These are phyloP conservation scores for Vigna hirtella DNA, from an alignment of 306 rosid genomes.

Conservation along the genomic window DNA sequence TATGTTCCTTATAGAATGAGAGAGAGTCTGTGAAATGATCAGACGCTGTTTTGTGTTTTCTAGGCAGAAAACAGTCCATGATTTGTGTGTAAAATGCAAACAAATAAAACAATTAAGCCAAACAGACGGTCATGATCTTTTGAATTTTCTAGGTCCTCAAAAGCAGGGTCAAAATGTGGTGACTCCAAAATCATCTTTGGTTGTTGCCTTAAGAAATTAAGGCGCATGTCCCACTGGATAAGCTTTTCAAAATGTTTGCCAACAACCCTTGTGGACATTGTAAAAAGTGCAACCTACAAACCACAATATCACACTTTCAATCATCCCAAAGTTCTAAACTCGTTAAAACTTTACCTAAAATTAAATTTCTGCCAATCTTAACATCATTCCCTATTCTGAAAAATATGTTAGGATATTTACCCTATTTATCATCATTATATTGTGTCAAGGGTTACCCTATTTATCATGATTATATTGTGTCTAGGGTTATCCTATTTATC, in stretches of 20 bases:
- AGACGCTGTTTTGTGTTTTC: too few relatives aligned
- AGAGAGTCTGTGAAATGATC: too few relatives aligned
- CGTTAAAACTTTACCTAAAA: too few relatives aligned
- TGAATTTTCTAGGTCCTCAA: constrained; percentile 58
- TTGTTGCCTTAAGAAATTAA: constrained; percentile 78
- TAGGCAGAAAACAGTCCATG: too few relatives aligned
- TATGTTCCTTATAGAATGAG: too few relatives aligned
- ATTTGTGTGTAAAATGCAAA: constrained; percentile 42
- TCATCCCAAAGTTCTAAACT: neutral
- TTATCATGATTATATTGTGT: constrained; percentile 41
- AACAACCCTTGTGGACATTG: constrained; percentile 85
- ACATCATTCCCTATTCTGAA: too few relatives aligned
- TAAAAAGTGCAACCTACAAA: constrained; percentile 80
- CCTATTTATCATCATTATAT: too few relatives aligned
- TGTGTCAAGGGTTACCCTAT: too few relatives aligned
- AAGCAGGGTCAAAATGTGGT: constrained; percentile 68
- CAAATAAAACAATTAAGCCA: constrained; percentile 33
- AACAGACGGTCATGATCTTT: constrained; percentile 46
- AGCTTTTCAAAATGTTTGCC: constrained; percentile 91
- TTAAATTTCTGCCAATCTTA: too few relatives aligned
- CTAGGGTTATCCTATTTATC: too few relatives aligned
- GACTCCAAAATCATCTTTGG: constrained; percentile 76
- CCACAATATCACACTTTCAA: constrained; percentile 35
- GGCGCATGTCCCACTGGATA: constrained; percentile 82
- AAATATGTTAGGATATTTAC: too few relatives aligned